phyloP scores from a whole-genome alignment of 768 basidiomycete species.

The Fomitopsis serialis region DNA sequence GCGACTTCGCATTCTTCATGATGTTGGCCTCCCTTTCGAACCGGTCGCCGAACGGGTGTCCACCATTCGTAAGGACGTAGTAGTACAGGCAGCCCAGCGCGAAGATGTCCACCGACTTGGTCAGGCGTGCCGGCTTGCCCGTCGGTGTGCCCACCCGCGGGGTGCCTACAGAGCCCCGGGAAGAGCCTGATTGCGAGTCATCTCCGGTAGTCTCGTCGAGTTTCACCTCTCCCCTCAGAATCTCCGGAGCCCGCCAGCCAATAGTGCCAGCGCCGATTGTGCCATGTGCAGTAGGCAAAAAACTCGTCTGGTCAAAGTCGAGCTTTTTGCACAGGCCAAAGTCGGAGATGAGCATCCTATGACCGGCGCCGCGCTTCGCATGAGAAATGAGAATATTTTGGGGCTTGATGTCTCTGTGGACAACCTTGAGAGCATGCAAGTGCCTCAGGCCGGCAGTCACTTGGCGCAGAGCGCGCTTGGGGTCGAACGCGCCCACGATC shows the following conservation, averaged over 20 bases:
- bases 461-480: slow-evolving; percentile 83
- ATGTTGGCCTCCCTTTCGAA: slow-evolving; percentile 96
- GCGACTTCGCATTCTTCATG: slow-evolving; percentile 66
- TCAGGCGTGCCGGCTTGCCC: slow-evolving; percentile 62
- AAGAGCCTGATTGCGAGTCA: slow-evolving; percentile 58
- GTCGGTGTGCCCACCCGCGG: slow-evolving; percentile 35
- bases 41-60: slow-evolving; percentile 90
- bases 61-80: slow-evolving; percentile 84
- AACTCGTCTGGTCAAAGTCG: slow-evolving; percentile 94
- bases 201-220: slow-evolving; percentile 69
- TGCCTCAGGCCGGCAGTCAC: slow-evolving; percentile 86
- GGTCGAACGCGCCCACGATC: slow-evolving; percentile 72
- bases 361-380: slow-evolving; percentile 49
- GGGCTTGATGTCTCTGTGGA: slow-evolving; percentile 98
- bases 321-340: slow-evolving; percentile 96
- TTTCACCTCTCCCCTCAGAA: slow-evolving; percentile 89
- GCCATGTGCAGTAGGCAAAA: slow-evolving; percentile 88
- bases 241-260: slow-evolving; percentile 97
- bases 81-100: slow-evolving; percentile 94
- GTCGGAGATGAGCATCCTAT: slow-evolving; percentile 92
- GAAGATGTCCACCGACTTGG: slow-evolving; percentile 95
- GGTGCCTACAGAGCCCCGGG: slow-evolving; percentile 57
- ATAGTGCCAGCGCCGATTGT: slow-evolving; percentile 88
- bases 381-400: slow-evolving; percentile 91
- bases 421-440: slow-evolving; percentile 88